These are phyloP conservation scores for Nemania sp. DNA, from an alignment of 2,329 filamentous ascomycete genomes.

Conservation along the genomic window DNA sequence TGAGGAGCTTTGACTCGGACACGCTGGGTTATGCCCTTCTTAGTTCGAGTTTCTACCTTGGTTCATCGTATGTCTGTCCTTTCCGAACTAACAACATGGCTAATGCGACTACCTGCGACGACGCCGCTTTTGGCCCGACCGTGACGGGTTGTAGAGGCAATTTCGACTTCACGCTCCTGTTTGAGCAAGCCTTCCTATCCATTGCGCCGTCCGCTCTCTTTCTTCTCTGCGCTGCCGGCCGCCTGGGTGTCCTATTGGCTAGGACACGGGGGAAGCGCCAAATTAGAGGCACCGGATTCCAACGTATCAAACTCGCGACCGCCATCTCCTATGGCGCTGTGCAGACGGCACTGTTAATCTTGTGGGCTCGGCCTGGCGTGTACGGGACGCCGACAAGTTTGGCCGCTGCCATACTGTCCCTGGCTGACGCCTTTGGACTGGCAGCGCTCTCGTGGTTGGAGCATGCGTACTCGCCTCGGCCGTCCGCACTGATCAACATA, in stretches of 20 bases:
- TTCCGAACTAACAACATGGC: too few relatives aligned
- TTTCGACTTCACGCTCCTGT: constrained; percentile 7
- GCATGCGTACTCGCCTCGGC: background rate
- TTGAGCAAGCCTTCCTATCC: background rate
- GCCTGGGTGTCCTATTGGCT: too few relatives aligned
- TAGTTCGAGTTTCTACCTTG: too few relatives aligned
- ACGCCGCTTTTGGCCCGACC: too few relatives aligned
- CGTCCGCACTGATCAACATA: background rate
- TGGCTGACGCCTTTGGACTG: background rate
- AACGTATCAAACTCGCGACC: too few relatives aligned
- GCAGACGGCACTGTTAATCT: background rate
- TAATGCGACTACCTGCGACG: too few relatives aligned
- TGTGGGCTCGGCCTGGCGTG: background rate
- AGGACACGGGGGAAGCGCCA: too few relatives aligned
- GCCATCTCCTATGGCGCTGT: background rate
- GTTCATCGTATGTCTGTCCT: too few relatives aligned
- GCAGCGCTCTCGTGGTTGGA: background rate
- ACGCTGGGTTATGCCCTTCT: too few relatives aligned
- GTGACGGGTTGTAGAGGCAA: background rate
- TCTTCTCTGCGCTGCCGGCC: too few relatives aligned
- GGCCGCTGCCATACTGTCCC: background rate
- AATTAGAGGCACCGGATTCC: too few relatives aligned
- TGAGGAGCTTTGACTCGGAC: too few relatives aligned
- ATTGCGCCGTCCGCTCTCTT: background rate
- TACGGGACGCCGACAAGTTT: background rate